These are phyloP conservation scores for Trichoderma erinaceum DNA, from an alignment of 495 filamentous ascomycete genomes.

Conservation along the genomic window DNA sequence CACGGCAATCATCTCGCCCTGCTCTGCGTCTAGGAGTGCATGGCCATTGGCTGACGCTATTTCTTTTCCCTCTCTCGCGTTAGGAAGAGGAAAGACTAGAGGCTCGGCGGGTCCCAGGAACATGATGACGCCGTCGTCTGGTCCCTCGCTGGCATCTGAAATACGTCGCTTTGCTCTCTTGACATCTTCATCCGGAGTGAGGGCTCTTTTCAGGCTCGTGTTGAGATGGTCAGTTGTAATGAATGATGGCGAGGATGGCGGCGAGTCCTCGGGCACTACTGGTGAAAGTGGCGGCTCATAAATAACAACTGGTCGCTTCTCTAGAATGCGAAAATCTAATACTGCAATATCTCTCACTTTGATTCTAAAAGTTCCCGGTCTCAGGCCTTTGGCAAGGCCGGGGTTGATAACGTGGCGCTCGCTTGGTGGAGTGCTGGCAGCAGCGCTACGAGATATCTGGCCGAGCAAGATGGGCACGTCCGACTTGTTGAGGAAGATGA, in stretches of 20 bases:
- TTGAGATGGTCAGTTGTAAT: slow-evolving; percentile 26
- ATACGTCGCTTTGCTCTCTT: slow-evolving; percentile 27
- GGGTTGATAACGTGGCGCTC: slow-evolving; percentile 36
- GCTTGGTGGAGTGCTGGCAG: slow-evolving; percentile 25
- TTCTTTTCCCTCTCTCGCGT: slow-evolving; percentile 35
- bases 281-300: slow-evolving; percentile 22
- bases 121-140: slow-evolving; percentile 41
- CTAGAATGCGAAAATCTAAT: slow-evolving; percentile 45
- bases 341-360: slow-evolving; percentile 36
- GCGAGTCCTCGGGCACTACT: slow-evolving; percentile 24
- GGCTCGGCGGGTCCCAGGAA: slow-evolving; percentile 38
- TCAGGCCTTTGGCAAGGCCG: slow-evolving; percentile 32
- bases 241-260: slow-evolving; percentile 19
- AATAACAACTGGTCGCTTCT: slow-evolving; percentile 35
- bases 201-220: slow-evolving; percentile 38
- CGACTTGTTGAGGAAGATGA: slow-evolving; percentile 41
- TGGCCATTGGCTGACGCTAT: slow-evolving; percentile 38
- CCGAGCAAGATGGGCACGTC: slow-evolving; percentile 39
- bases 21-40: slow-evolving; percentile 37
- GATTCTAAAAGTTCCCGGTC: slow-evolving; percentile 44
- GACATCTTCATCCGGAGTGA: slow-evolving; percentile 32
- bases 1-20: slow-evolving; percentile 36
- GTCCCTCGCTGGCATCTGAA: slow-evolving; percentile 23
- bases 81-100: slow-evolving; percentile 37
- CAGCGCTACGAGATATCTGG: slow-evolving; percentile 28